Base-by-base conservation (phyloP, 2,329 filamentous ascomycete species). In the Pseudophaeomoniella oleicola region DNA sequence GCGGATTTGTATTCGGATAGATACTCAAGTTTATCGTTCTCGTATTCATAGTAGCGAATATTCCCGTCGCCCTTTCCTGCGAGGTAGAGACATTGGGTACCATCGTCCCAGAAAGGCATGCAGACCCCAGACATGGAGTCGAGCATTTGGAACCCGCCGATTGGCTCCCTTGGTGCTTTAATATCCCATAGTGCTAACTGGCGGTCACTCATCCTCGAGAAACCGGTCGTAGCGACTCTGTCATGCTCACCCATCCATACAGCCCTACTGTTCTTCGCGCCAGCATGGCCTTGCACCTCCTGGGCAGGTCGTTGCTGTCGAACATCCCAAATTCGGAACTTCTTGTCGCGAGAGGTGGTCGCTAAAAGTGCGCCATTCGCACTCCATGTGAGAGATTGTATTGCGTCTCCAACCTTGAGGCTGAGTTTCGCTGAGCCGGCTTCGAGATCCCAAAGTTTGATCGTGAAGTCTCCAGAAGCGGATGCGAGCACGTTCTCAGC, bases 51-150 rank as follows among this genome's bases (percentile, higher is more conserved):
- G 70, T 98, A 98, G 45, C 90, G 87, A 54, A 98, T 98, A 62
- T 98, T 98, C 53, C 90, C 90, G 55, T 98, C 90, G 60, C 88
- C 90, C 68, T 96, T 96, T 56, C 90, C 90, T 51, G 90, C 90
- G 54, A 98, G 72, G 62, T 94, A 98, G 53, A 98, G 68, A 57
- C 85, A 92, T 63, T 90, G 86, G 36, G 84, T 94, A 42, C 87
- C 85, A 42, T 96, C 88, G 56, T 98, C 90, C 90, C 90, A 98
- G 73, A 98, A 96, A 19, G 90, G 90, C 84, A 98, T 94, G 71
- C 86, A 93, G 41, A 98, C 87, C 56, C 90, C 90, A 32, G 88
- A 94, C 52, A 94, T 94, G 33, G 85, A 92, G 62, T 98, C 90
- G 34, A 98, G 72, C 48, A 82, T 81, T 50, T 75, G 78, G 64